Evolutionary conservation across 2,329 filamentous ascomycete species (phyloP), one percentile per base, ranked within the genome.

Genomic region (Emydomyces testavorans): DNA sequence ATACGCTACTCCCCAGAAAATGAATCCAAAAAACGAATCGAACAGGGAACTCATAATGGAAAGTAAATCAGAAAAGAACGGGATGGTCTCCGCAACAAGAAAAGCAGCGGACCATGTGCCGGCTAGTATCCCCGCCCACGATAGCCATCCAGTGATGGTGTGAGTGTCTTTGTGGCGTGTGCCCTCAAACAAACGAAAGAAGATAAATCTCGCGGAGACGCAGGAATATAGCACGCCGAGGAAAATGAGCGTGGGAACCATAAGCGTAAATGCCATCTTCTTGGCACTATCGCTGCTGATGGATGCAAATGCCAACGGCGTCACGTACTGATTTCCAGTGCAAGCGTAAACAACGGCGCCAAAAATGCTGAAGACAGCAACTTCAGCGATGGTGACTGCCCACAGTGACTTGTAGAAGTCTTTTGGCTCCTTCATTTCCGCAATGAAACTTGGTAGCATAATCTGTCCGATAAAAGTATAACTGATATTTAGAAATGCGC

Each of bases 391-490:
- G 8, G 89, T 94, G 52, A 93, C 88, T 1, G 82, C 83, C 79
- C 87, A 94, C 1, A 95, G 77, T 1, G 89, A 86, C 67, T 95
- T 95, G 57, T 87, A 87, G 61, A 95, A 95, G 56, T 95, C 89
- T 49, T 77, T 80, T 1, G 75, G 78, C 39, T 79, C 71, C 60
- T 76, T 84, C 89, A 95, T 95, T 66, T 95, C 89, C 2, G 89
- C 88, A 54, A 95, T 95, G 70, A 95, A 95, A 57, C 84, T 90
- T 0, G 89, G 89, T 11, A 95, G 74, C 0, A 89, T 94, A 58
- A 94, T 94, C 63, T 95, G 89, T 0, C 89, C 89, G 56, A 95
- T 94, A 62, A 95, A 94, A 0, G 89, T 94, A 64, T 94, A 95
- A 67, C 82, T 86, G 61, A 95, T 95, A 67, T 95, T 95, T 63